Evolutionary conservation across 345 rosid species (phyloP), one percentile per base, ranked within the genome.

Genomic region (Heritiera fomes): DNA sequence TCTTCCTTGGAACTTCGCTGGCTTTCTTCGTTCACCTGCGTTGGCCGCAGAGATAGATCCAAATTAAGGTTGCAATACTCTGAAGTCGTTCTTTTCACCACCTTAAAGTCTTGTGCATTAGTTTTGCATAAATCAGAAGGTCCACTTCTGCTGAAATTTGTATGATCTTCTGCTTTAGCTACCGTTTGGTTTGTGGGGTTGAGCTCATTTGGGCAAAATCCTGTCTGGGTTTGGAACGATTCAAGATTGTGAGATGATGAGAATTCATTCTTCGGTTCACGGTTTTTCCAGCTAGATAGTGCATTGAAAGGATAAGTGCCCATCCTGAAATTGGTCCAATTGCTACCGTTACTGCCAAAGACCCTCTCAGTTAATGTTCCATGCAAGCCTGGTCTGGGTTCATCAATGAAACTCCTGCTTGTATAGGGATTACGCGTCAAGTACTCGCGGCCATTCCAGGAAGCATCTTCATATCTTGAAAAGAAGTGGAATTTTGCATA

Each of bases 361-460:
- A 80, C 80, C 83, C 78, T 86, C 32, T 80, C 84, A 40, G 82
- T 68, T 66, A 82, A 30, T 62, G 85, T 74, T 45, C 87, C 87
- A 55, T 71, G 72, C 18, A 82, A 61, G 72, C 84, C 81, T 28
- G 83, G 80, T 30, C 83, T 83, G 38, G 76, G 66, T 79, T 83
- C 87, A 46, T 87, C 83, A 47, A 83, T 71, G 62, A 83, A 79
- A 85, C 82, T 80, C 81, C 83, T 84, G 82, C 84, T 83, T 73
- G 79, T 11, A 20, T 76, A 79, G 56, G 83, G 74, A 71, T 63
- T 72, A 62, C 53, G 84, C 65, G 82, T 59, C 15, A 72, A 80
- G 79, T 72, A 63, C 58, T 80, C 89, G 32, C 83, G 89, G 76
- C 89, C 87, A 78, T 82, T 89, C 92, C 94, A 86, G 75, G 87